Base-by-base conservation (phyloP, 2,329 filamentous ascomycete species). In the Aspergillus unguis region DNA sequence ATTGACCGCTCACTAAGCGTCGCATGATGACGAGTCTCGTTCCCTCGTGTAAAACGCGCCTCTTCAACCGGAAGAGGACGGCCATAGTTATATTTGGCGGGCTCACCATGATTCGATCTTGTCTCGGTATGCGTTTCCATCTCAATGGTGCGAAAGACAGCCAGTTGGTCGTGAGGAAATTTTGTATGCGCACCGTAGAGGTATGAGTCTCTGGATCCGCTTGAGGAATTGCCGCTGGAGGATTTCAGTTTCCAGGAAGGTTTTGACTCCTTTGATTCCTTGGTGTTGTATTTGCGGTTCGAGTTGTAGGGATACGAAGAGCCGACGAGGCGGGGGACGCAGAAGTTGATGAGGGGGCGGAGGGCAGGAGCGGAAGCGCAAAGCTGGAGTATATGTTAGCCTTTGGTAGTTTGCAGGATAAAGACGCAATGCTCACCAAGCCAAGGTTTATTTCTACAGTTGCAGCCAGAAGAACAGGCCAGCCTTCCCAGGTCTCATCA, bases 351-450 rank as follows among this genome's bases (percentile, higher is more conserved):
- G 17, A 72, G 65, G 5, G 70, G 69, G 5, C 69, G 63, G 35
- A 72, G 56, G 29, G 70, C 68, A 11, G 69, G 69, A 3, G 68
- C 68, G 26, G 68, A 71, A 23, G 69, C 67, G 52, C 68, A 71
- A 44, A 72, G 68, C 69, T 72, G 41, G 10, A 32, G 29, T 33
- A 10, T 5, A 3, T 32, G n/a, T 43, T 17, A n/a, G 33, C 9
- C 17, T 27, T 4, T 17, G 25, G 4, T 23, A 5, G 26, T 5
- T 42, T 32, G 27, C 4, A 10, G 3, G 44, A 28, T 8, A 9
- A 10, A 46, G 10, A n/a, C 3, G 27, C 10, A 10, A 10, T 10
- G 5, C 65, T 37, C 67, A 72, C 69, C 62, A 72, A 51, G 5
- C 68, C 69, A 11, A 71, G 49, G 25, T 64, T 68, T 32, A 71